Evolutionary conservation across 306 rosid species (phyloP).

Genomic region (Sicyos edulis): DNA sequence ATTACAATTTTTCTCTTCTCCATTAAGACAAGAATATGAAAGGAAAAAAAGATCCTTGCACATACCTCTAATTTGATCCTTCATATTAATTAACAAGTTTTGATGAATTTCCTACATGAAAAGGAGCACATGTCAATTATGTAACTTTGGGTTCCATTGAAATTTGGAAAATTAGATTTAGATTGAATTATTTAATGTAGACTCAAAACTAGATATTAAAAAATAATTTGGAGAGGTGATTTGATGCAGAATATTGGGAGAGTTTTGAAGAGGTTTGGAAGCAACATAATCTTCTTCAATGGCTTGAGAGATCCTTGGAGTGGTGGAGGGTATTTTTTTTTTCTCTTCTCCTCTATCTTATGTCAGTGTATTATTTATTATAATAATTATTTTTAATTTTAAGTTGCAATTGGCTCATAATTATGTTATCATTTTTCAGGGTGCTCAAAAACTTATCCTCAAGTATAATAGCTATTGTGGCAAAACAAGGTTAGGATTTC

Average conservation of each 20-base stretch:
- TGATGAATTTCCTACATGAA: no score
- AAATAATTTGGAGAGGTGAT: background rate
- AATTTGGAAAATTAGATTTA: background rate
- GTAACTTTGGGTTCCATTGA: background rate
- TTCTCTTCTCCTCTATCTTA: background rate
- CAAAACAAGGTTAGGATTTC: slow-evolving; percentile 47
- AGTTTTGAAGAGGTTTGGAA: slow-evolving; percentile 55
- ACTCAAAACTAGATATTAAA: background rate
- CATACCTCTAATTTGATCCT: no score
- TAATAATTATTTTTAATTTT: background rate
- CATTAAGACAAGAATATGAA: no score
- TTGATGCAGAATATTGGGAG: slow-evolving; percentile 41
- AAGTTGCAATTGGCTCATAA: background rate
- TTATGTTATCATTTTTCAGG: slow-evolving; percentile 28
- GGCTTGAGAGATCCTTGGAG: slow-evolving; percentile 98
- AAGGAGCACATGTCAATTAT: no score
- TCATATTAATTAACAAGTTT: no score
- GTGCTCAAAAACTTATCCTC: slow-evolving; percentile 62
- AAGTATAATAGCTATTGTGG: slow-evolving; percentile 62
- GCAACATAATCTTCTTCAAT: slow-evolving; percentile 87
- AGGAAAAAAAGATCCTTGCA: no score
- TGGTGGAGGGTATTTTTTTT: slow-evolving; percentile 82
- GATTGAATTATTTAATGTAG: background rate
- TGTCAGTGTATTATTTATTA: background rate
- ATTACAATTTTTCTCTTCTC: no score